Base-by-base conservation (phyloP, 1,139 yeast genomes). In the Debaryomycetaceae sp. region DNA sequence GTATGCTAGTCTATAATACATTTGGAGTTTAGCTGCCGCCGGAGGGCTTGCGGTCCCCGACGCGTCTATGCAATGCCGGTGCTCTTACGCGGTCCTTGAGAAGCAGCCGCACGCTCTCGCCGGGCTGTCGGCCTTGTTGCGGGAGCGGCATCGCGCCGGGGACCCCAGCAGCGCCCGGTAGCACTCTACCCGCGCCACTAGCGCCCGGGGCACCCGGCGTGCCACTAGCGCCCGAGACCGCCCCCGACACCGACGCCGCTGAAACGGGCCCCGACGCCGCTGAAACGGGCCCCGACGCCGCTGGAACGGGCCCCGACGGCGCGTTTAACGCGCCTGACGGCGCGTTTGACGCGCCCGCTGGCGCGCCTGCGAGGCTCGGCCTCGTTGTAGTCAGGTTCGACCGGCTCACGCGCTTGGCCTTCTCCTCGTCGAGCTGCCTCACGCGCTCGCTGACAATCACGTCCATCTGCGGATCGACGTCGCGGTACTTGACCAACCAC, bases 401-500 rank as follows among this genome's bases (percentile, higher is more conserved):
- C 27, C 33, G 26, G 7, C 11, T 10, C 13, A 16, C 14, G 13
- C 28, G 18, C 25, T 30, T 30, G 9, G 33, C 25, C 29, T 29
- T 51, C 40, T 44, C 52, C 33, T 49, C 56, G 39, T 58, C 50
- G 37, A 48, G 41, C 48, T 59, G 54, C 39, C 53, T 40, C 7
- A 67, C 46, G 40, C 68, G 54, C 9, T 46, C 44, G 7, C 57
- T 56, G 12, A 60, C 65, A 45, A 61, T 48, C 41, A 53, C 46
- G 22, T 65, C 75, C 52, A 75, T 58, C 28, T 64, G 67, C 10
- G 70, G 56, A 31, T 68, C 63, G 34, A 62, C 58, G 33, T 66
- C 59, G 23, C 66, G 47, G 39, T 58, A 71, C 39, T 69, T 68
- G 20, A 63, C 56, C 36, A 91, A 65, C 97, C 97, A 91, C 3